These are phyloP conservation scores for Lipomyces starkeyi DNA, from an alignment of 805 yeast species.

Conservation along the genomic window DNA sequence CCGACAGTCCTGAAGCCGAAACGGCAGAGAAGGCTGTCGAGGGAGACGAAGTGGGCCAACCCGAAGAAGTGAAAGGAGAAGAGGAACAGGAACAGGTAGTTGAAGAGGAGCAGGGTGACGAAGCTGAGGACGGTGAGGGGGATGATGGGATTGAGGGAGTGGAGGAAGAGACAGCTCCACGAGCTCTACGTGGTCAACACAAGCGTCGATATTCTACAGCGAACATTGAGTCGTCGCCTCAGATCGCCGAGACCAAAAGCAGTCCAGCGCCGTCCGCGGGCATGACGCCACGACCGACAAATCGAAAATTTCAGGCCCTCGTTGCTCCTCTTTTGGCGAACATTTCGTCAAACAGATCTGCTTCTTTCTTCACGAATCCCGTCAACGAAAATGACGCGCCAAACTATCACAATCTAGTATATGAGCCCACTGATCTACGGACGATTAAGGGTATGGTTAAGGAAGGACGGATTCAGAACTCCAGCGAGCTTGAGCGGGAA, in stretches of 20 bases:
- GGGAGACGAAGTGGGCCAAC: neutral
- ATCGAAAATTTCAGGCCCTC: conserved; percentile 61
- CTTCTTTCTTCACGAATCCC: conserved; percentile 74
- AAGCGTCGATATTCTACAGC: conserved; percentile 16
- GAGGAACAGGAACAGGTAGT: conserved; percentile 17
- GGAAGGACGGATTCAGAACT: conserved; percentile 58
- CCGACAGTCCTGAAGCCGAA: conserved; percentile 16
- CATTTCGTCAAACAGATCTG: conserved; percentile 71
- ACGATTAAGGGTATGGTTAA: conserved; percentile 63
- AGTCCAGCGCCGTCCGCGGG: conserved; percentile 31
- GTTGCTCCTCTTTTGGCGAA: conserved; percentile 67
- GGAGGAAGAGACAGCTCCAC: conserved; percentile 16
- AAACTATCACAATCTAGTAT: conserved; percentile 64
- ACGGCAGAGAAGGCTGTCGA: conserved; percentile 14
- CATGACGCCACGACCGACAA: conserved; percentile 45
- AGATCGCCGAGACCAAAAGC: conserved; percentile 26
- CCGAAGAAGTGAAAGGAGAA: conserved; percentile 15
- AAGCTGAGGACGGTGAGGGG: conserved; percentile 14
- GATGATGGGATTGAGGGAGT: conserved; percentile 17
- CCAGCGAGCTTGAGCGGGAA: conserved; percentile 66
- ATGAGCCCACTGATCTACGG: conserved; percentile 71
- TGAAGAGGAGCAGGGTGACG: conserved; percentile 23
- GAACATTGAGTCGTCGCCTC: conserved; percentile 13
- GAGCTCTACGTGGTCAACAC: conserved; percentile 8
- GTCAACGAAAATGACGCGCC: conserved; percentile 73